Evolutionary conservation across 441 rosid genomes (phyloP), one percentile per base, ranked within the genome.

Genomic region (Biscutella laevigata): DNA sequence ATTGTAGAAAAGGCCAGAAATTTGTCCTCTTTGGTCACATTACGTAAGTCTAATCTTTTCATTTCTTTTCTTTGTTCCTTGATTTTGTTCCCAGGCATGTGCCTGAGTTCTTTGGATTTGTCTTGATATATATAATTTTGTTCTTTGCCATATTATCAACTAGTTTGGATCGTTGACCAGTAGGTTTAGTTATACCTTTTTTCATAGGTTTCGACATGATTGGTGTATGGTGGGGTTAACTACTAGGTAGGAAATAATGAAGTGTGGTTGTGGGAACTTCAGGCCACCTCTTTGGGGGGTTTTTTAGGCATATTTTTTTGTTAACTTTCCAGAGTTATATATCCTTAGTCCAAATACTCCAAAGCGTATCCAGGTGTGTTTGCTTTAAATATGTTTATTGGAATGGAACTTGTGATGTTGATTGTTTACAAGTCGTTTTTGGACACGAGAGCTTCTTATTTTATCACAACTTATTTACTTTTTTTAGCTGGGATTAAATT

Each of bases 211-310:
- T 54, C 15, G 45, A 26, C 46, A 7, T 62, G 62, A 34, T 48
- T 16, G 62, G 60, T 45, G 38, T 48, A 29, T 45, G 67, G 40
- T 63, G 24, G 68, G 60, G 56, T 30, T 17, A 52, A 43, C 45
- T 52, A 46, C 48, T 58, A 22, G 13, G 59, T 59, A 55, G 61
- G 56, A 41, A 44, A 59, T 44, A 39, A 41, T 47, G 13, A 11
- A 22, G 59, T 10, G 67, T 51, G 74, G 27, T 17, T 43, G 54
- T 37, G 16, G 25, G 27, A 40, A 36, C 33, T 40, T 35, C 14
- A 21, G 36, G 22, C 22, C 6, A 42, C 38, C 45, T 51, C 37
- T 26, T 39, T n/a, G n/a, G 27, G 70, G 70, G 70, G 24, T 49
- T 24, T 67, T 45, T 49, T 13, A 37, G 42, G 64, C 29, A 39